Evolutionary conservation across 1,284 basidiomycete species (phyloP).

Genomic region (Apiotrichum laibachii): DNA sequence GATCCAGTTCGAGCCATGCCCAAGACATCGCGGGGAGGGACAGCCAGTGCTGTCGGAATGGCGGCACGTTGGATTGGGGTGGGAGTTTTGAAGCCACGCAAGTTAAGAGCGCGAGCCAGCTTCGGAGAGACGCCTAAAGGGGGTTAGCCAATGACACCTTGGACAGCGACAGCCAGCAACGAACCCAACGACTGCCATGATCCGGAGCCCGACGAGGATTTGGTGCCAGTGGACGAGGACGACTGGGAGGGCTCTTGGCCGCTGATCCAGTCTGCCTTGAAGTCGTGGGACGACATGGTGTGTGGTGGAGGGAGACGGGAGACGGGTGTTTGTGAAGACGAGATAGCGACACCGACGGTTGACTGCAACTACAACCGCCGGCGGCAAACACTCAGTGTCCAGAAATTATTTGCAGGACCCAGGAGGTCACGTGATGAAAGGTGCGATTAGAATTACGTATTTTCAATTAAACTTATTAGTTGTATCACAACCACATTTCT

Average conservation of each 20-base stretch:
- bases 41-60: slow-evolving; percentile 78
- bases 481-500: too few relatives aligned
- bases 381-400: too few relatives aligned
- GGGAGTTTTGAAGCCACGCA: slow-evolving; percentile 92
- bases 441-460: too few relatives aligned
- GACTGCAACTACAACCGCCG: too few relatives aligned
- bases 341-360: too few relatives aligned
- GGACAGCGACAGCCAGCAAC: slow-evolving; percentile 3
- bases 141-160: not conserved
- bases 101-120: slow-evolving; percentile 75
- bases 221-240: not conserved
- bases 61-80: slow-evolving; percentile 94
- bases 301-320: not conserved
- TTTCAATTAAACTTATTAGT: too few relatives aligned
- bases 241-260: not conserved
- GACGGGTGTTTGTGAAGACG: not conserved
- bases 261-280: slow-evolving; percentile 19
- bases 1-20: slow-evolving; percentile 99
- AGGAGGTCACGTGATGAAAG: too few relatives aligned
- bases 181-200: slow-evolving; percentile 39
- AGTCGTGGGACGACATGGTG: slow-evolving; percentile 7
- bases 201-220: slow-evolving; percentile 10
- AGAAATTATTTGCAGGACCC: too few relatives aligned
- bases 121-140: slow-evolving; percentile 74
- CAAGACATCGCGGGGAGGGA: slow-evolving; percentile 88